Base-by-base conservation (phyloP, 768 basidiomycete genomes). In the Panaeolus papilionaceus region DNA sequence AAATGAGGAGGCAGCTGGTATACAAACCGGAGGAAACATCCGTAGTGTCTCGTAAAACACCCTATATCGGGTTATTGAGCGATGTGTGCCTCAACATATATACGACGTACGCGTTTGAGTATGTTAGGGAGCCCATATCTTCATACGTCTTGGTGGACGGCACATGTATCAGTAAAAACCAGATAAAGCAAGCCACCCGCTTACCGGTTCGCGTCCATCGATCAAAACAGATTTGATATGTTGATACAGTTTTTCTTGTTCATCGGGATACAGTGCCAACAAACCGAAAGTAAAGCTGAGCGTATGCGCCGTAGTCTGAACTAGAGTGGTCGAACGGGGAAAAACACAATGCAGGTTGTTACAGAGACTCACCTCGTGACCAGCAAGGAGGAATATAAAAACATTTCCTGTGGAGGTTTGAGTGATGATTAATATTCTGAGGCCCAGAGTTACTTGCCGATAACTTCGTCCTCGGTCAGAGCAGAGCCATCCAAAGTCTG, bases 331-430 rank as follows among this genome's bases (percentile, higher is more conserved):
- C 18, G 28, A 61, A 28, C 20, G n/a, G 6, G 14, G 33, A 20
- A 38, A 20, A 33, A n/a, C 51, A 23, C 16, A 33, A 38, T 26
- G 58, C 2, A 42, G 61, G 12, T 16, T 2, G 8, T 23, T 5
- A 1, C 38, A 51, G 38, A 45, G 33, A 67, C 72, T 14, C 64
- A 86, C 86, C 79, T 88, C 88, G 68, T 88, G 86, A 4, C 89
- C 88, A 37, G 89, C 89, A n/a, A 90, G 74, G n/a, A 89, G 71
- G 66, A 84, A 84, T 20, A 84, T 80, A 63, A 81, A 85, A 16
- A 84, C 79, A 71, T 85, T 85, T 16, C 80, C 83, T 81, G 45
- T 28, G 18, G 16, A 38, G 40, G 38, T 37, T 62, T 16, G 42
- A 49, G 20, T 49, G 12, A 26, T 39, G 39, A 37, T n/a, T 38